Evolutionary conservation across 495 filamentous ascomycete genomes (phyloP), one percentile per base, ranked within the genome.

Genomic region (Sporormia fimetaria): DNA sequence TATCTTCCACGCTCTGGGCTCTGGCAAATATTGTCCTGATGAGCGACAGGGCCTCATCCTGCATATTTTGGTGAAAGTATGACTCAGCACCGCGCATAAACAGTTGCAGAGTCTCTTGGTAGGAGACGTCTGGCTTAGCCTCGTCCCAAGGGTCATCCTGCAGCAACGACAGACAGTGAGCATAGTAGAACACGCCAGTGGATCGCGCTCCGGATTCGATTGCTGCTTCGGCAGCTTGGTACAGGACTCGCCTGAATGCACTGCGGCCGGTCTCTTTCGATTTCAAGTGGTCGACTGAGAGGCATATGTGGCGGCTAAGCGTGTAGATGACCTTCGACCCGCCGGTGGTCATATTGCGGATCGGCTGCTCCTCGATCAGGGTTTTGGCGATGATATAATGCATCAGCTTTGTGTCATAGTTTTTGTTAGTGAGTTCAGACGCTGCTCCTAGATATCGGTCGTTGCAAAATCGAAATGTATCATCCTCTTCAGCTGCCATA

Each of bases 301-400:
- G 70, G 47, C 80, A 82, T 15, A 92, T 77, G 60, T 93, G 85
- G 11, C 75, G 70, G 25, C 82, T 80, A 37, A 76, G 75, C 27
- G 70, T 74, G 49, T 86, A 82, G n/a, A 72, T 70, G 4, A 58
- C 51, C 33, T 49, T 55, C 2, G 55, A 55, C 18, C 41, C 36
- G 14, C 33, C 18, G 3, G 31, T 10, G 2, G 43, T 40, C 25
- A 39, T 66, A 8, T 70, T 65, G 32, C 80, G 71, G 9, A 67
- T 55, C 28, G 68, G 63, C 37, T 74, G 71, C 47, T 84, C 73
- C 41, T 81, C 78, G 60, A 85, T 74, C 50, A 92, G 71, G 0
- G 74, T 78, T 51, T 83, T 76, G 0, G 83, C 82, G 40, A 93
- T 81, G 28, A 83, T 71, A 45, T 83, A 93, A 60, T 94, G 85